A percentile compares a stretch with the other conserved stretches of the same genome.
phyloP scores from a whole-genome alignment of 2,329 filamentous ascomycete genomes.

The Fusarium proliferatum region DNA sequence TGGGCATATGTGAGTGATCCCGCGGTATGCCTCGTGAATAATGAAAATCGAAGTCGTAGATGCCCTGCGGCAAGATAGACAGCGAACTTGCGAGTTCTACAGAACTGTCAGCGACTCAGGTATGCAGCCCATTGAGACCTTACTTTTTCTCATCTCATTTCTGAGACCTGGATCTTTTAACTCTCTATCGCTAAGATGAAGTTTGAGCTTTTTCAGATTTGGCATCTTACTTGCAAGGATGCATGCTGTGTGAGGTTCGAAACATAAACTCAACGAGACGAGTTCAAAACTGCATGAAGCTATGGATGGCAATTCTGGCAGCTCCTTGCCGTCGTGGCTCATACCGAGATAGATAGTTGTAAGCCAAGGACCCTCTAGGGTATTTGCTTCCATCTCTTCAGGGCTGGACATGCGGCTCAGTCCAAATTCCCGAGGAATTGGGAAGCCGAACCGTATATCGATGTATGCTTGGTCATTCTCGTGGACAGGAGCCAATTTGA shows the following conservation, averaged over 20 bases:
- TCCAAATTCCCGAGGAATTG: slow-evolving; percentile 5
- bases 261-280: slow-evolving; percentile 13
- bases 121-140: not conserved
- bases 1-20: not conserved
- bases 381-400: slow-evolving; percentile 4
- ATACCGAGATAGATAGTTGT: slow-evolving; percentile 4
- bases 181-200: slow-evolving; percentile 16
- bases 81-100: not conserved
- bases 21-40: slow-evolving; percentile 4
- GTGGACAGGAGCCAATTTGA: slow-evolving; percentile 2
- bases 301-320: slow-evolving; percentile 5
- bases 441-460: not conserved
- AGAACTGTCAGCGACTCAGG: not conserved
- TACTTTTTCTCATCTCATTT: not conserved
- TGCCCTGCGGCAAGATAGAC: not conserved
- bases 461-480: slow-evolving; percentile 13
- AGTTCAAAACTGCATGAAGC: slow-evolving; percentile 7
- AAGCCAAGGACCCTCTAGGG: not conserved
- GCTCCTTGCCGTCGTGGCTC: not conserved
- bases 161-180: not conserved
- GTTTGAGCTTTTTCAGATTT: not conserved
- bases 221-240: slow-evolving; percentile 9
- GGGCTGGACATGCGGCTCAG: not conserved
- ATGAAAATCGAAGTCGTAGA: slow-evolving; percentile 6
- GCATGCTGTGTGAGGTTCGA: not conserved